Conservation (phyloP, 139 green algal species). For the Mesotaenium endlicherianum region DNA sequence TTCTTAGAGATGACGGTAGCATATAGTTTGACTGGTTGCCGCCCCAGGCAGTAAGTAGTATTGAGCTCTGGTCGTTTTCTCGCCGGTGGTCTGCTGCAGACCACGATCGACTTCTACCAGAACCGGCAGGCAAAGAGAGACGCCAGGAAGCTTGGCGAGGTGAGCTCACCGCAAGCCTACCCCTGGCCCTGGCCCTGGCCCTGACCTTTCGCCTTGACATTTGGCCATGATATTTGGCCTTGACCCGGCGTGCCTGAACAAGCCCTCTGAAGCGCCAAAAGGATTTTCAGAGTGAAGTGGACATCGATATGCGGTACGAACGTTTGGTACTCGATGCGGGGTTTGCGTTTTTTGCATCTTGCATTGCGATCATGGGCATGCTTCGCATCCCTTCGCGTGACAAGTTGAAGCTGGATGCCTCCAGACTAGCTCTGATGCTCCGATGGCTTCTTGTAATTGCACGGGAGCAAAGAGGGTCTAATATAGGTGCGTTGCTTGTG, state of each 20-base stretch:
- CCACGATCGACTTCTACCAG: slow-evolving; percentile 62
- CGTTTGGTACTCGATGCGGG: background rate
- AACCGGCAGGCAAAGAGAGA: slow-evolving; percentile 24
- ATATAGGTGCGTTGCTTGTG: background rate
- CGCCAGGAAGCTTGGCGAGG: slow-evolving; percentile 27
- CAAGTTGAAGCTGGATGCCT: too few species aligned
- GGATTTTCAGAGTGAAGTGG: background rate
- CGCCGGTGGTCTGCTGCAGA: background rate
- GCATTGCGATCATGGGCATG: too few species aligned
- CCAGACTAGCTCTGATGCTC: too few species aligned
- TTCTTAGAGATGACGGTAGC: too few species aligned
- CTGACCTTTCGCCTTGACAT: background rate
- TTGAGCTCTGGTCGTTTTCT: background rate
- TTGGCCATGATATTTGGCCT: background rate
- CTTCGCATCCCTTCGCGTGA: too few species aligned
- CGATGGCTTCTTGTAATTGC: too few species aligned
- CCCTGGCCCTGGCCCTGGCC: background rate
- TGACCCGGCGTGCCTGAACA: background rate
- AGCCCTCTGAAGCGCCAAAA: background rate
- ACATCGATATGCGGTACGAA: background rate
- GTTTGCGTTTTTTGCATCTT: background rate
- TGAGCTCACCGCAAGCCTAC: background rate
- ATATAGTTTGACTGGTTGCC: too few species aligned
- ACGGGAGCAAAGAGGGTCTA: background rate
- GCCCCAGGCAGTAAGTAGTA: background rate